Evolutionary conservation across 2,329 filamentous ascomycete genomes (phyloP).

Genomic region (Aspergillus persii): DNA sequence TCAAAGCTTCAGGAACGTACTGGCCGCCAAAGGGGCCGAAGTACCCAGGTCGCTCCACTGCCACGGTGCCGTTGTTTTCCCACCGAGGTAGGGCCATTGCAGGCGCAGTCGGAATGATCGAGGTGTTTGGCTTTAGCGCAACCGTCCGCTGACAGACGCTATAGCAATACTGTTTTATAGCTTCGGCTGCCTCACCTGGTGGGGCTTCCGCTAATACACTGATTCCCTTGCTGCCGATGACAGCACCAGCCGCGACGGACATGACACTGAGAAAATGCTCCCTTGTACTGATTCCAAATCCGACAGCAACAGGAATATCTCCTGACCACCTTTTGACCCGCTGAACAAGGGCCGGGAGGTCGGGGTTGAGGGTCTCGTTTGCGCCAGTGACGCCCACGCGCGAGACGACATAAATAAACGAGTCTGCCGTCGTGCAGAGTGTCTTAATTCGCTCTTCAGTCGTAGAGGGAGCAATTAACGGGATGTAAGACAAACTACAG

Average conservation of each 20-base stretch:
- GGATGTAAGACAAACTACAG: constrained; percentile 84
- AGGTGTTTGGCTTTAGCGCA: no score
- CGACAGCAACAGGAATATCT: constrained; percentile 81
- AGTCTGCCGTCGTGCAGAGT: constrained; percentile 89
- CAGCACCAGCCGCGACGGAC: constrained; percentile 80
- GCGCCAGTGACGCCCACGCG: constrained; percentile 92
- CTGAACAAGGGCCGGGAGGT: constrained; percentile 72
- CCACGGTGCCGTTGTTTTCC: no score
- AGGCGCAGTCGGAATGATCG: no score
- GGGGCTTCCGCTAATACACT: constrained; percentile 68
- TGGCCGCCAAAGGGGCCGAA: constrained; percentile 90
- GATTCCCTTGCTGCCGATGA: constrained; percentile 91
- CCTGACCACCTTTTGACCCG: constrained; percentile 86
- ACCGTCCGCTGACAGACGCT: no score
- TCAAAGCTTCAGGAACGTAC: constrained; percentile 93
- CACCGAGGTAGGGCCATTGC: no score
- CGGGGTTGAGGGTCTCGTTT: constrained; percentile 51
- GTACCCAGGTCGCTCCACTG: no score
- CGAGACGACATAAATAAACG: constrained; percentile 96
- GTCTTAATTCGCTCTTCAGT: constrained; percentile 87
- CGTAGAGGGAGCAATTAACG: constrained; percentile 86
- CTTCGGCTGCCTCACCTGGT: constrained; percentile 52
- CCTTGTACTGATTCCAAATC: constrained; percentile 88
- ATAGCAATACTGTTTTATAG: no score
- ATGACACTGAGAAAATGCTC: constrained; percentile 86